phyloP scores from a whole-genome alignment of 2,329 filamentous ascomycete species.

The Colletotrichum sp. region DNA sequence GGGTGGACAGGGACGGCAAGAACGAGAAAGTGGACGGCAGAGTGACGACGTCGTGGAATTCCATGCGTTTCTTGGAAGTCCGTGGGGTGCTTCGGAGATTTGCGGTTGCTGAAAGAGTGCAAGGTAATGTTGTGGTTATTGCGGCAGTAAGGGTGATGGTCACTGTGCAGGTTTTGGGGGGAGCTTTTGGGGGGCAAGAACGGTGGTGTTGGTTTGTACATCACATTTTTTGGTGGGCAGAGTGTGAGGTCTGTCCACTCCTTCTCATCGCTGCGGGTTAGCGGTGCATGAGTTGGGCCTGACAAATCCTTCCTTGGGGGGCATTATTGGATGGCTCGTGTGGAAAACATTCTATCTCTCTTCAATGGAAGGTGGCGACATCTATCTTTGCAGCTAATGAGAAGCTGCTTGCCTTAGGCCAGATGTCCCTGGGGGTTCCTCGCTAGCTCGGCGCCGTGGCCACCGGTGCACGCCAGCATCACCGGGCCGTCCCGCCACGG shows the following conservation, averaged over 20 bases:
- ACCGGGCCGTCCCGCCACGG: neutral
- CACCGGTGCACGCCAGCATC: neutral
- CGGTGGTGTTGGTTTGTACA: too few relatives aligned
- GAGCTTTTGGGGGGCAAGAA: neutral
- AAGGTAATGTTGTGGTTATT: neutral
- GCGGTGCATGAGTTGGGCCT: neutral
- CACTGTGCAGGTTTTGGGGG: neutral
- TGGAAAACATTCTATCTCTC: neutral
- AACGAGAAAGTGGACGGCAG: neutral
- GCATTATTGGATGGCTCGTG: neutral
- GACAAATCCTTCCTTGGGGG: neutral
- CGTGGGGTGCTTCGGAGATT: neutral
- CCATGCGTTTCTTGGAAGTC: neutral
- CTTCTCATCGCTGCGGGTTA: neutral
- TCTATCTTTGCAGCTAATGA: neutral
- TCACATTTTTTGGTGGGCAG: too few relatives aligned
- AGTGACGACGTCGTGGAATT: neutral
- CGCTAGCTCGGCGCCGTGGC: neutral
- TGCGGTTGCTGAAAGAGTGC: neutral
- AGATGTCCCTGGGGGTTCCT: neutral
- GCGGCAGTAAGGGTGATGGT: neutral
- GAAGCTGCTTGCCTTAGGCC: neutral
- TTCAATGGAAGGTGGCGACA: neutral
- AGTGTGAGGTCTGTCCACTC: neutral
- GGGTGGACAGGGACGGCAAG: neutral